Evolutionary conservation across 805 yeast species (phyloP).

Genomic region (Pichia paraexigua): DNA sequence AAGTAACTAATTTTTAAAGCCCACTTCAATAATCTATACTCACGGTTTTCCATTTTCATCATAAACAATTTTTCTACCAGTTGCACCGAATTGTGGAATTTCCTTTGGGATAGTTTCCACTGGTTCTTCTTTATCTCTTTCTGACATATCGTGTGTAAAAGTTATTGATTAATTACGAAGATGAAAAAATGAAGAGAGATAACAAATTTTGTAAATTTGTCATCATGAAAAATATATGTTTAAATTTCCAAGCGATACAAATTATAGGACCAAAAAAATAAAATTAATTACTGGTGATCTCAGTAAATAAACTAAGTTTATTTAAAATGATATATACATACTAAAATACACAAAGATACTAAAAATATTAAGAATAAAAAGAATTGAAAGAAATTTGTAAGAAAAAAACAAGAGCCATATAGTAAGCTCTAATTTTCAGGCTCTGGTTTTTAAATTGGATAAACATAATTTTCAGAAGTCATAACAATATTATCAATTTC

Average conservation of each 20-base stretch:
- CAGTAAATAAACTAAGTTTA: background rate
- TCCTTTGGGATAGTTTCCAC: slow-evolving; percentile 11
- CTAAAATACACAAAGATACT: slow-evolving; percentile 1
- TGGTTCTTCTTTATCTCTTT: background rate
- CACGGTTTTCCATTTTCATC: slow-evolving; percentile 94
- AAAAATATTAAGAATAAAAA: background rate
- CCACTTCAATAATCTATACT: no score
- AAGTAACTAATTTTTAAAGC: background rate
- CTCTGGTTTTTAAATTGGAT: slow-evolving; percentile 33
- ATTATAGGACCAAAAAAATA: background rate
- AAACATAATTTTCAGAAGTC: slow-evolving; percentile 41
- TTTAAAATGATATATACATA: background rate
- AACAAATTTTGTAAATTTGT: background rate
- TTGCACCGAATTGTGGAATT: slow-evolving; percentile 42
- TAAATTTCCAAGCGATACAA: background rate
- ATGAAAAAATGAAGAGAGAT: background rate
- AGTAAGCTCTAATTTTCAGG: background rate
- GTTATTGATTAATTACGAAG: background rate
- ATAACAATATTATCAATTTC: slow-evolving; percentile 38
- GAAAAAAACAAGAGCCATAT: background rate
- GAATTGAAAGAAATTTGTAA: background rate
- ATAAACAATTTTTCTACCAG: slow-evolving; percentile 63
- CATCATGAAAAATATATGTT: background rate
- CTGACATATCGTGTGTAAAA: background rate
- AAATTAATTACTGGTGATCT: background rate